Evolutionary conservation across 352 stramenopile genomes (phyloP), one percentile per base, ranked within the genome.

Genomic region (Globisporangium apiculatum): DNA sequence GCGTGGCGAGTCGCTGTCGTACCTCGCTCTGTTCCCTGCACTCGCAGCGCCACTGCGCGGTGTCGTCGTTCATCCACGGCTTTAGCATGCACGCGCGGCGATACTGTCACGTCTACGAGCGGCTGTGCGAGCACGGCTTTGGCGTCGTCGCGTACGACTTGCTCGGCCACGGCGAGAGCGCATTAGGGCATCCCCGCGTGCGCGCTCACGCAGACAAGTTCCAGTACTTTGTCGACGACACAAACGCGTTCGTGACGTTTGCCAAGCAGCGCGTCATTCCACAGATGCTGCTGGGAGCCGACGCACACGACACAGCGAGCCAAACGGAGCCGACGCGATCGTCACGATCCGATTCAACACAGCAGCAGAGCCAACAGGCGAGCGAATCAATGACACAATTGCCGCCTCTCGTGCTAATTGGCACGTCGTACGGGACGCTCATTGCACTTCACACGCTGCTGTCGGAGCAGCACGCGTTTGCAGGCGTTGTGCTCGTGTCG

Each of bases 221-320:
- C 55, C 67, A 71, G 7, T 69, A 79, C 49, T 75, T 85, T 50
- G 68, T 85, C 50, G 66, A 83, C 49, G 75, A 85, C 60, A 73
- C 70, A 49, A 77, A 85, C 52, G 71, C 68, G 31, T 73, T 83
- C 45, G 53, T 83, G 42, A 42, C 48, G 15, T 57, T 79, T 55
- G 65, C 68, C 11, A 77, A 79, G 60, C 45, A 60, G n/a, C 31
- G 69, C 12, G 18, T 82, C 37, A 63, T 77, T 17, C 60, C 68
- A 14, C 41, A 65, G 45, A 57, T 68, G 9, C 54, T 77, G 42
- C 3, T 7, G 5, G 31, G 35, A 38, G 15, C 35, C n/a, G n/a
- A 36, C 1, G 8, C 14, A 35, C 7, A 1, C 15, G n/a, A 46
- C 50, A 14, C 48, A 12, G 46, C 18, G 37, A 47, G n/a, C 18